Evolutionary conservation across 129 eudicot species (phyloP).

Genomic region (Glebionis coronaria): DNA sequence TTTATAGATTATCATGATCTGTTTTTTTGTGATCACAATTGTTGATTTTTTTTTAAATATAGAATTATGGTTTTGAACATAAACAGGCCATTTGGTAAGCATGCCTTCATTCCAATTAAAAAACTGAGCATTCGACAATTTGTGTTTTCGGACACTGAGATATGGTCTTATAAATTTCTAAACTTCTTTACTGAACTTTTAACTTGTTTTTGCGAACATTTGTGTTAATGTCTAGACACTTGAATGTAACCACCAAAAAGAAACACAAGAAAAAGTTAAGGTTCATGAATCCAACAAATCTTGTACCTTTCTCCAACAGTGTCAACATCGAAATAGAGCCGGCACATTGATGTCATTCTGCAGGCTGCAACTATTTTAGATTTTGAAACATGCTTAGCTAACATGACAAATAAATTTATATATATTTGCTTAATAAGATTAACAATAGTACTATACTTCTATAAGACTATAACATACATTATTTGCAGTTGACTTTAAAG

Average conservation of each 20-base stretch:
- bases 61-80: conserved; percentile 10
- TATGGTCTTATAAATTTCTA: conserved; percentile 3
- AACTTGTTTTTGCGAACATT: not conserved
- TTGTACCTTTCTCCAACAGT: conserved; percentile 21
- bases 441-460: conserved; percentile 17
- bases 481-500: conserved; percentile 16
- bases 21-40: conserved; percentile 11
- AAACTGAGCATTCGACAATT: not conserved
- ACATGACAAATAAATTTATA: conserved; percentile 17
- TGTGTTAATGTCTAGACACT: not conserved
- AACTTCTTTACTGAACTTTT: not conserved
- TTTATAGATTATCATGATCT: conserved; percentile 15
- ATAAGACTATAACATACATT: conserved; percentile 14
- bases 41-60: conserved; percentile 13
- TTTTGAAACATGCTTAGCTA: conserved; percentile 37
- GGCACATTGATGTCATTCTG: conserved; percentile 40
- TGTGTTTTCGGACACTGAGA: conserved; percentile 16
- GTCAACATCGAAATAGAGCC: conserved; percentile 27
- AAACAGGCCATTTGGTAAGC: conserved; percentile 28
- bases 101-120: conserved; percentile 15
- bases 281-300: conserved; percentile 21
- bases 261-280: conserved; percentile 20
- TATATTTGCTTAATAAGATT: conserved; percentile 2
- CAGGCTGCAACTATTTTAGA: conserved; percentile 39
- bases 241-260: not conserved